Evolutionary conservation across 495 filamentous ascomycete species (phyloP), one percentile per base, ranked within the genome.

Genomic region (Halenospora varia): DNA sequence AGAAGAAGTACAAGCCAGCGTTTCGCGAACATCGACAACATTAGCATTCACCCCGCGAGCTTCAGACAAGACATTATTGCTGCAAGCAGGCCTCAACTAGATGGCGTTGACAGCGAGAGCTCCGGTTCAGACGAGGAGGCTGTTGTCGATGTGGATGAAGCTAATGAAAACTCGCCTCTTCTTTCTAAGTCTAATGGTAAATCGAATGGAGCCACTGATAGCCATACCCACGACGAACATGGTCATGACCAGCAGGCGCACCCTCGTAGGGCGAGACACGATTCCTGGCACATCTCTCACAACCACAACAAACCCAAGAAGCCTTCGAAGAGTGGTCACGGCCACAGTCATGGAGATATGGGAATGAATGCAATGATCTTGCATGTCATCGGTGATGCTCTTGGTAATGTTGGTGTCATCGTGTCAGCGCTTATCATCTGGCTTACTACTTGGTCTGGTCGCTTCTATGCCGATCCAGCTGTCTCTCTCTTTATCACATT

Each of bases 351-450:
- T 66, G 80, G 73, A 26, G 94, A 97, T 64, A 88, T 97, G 69
- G 96, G 96, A 73, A 97, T 98, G 94, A 89, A 90, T 24, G 94
- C 93, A 62, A 93, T 98, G 71, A 86, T 98, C 71, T 82, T 98
- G 6, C 94, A 98, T 66, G 94, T 98, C 29, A 81, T 97, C 71
- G 94, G 94, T 18, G 94, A 99, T 71, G 94, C 94, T 0, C 83
- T 99, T 8, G 95, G 95, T 57, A 99, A 99, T 62, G 84, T 99
- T 51, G 94, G 95, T 60, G 94, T 99, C 52, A 99, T 99, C 48
- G 77, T 76, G n/a, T 91, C 92, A 6, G 94, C 94, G 0, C 82
- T 97, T 13, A 74, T 96, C 57, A 96, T 99, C 70, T 96, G 92
- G 90, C 77, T 94, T 49, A 90, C 90, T 1, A 71, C 83, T 26